phyloP scores from a whole-genome alignment of 179 eudicot genomes.

The Beta corolliflora region DNA sequence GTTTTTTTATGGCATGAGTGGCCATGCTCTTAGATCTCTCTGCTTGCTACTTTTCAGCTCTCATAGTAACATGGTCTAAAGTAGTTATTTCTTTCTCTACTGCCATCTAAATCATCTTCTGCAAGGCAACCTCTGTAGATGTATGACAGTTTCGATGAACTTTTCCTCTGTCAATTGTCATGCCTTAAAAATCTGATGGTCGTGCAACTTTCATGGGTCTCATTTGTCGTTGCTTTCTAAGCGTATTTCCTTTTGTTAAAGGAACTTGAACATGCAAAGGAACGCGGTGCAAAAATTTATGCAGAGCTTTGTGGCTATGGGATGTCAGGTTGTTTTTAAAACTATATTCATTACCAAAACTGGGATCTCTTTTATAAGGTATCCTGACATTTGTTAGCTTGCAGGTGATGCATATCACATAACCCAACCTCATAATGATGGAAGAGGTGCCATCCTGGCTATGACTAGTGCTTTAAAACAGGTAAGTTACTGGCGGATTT shows the following conservation, averaged over 20 bases:
- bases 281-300: slow-evolving; percentile 85
- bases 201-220: slow-evolving; percentile 2
- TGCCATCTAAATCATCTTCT: not conserved
- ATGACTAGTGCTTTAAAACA: slow-evolving; percentile 86
- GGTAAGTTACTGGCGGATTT: slow-evolving; percentile 35
- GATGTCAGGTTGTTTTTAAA: slow-evolving; percentile 71
- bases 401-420: slow-evolving; percentile 94
- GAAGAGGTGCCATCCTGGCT: slow-evolving; percentile 93
- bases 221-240: slow-evolving; percentile 12
- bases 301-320: slow-evolving; percentile 95
- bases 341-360: not conserved
- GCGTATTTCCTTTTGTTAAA: slow-evolving; percentile 25
- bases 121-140: too few relatives aligned
- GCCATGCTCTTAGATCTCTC: not conserved
- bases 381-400: slow-evolving; percentile 18
- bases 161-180: too few relatives aligned
- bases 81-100: not conserved
- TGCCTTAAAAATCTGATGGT: not conserved
- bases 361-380: not conserved
- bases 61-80: not conserved
- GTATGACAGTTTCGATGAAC: too few relatives aligned
- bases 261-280: slow-evolving; percentile 90
- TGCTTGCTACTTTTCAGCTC: not conserved
- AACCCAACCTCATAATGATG: slow-evolving; percentile 88
- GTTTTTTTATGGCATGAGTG: too few relatives aligned